Conservation (phyloP, 2,329 filamentous ascomycete species). For the Penicillium brasilianum region DNA sequence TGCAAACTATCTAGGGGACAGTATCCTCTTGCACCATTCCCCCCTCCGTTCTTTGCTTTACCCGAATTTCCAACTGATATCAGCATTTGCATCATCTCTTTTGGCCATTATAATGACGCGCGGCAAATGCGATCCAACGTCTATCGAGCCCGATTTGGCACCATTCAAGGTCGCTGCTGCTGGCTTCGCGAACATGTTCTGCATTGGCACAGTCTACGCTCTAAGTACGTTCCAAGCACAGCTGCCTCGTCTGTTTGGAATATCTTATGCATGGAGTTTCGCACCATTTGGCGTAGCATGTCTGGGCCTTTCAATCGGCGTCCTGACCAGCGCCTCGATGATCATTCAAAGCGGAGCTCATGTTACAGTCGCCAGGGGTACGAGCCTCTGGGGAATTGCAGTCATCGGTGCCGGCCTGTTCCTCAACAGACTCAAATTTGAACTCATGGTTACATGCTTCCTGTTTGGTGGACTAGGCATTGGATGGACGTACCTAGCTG, state of each 20-base stretch:
- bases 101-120: neutral
- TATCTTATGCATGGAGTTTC: neutral
- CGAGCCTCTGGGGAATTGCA: neutral
- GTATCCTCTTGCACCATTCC: neutral
- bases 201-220: neutral
- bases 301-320: neutral
- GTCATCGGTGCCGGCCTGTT: neutral
- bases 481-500: conserved; percentile 6
- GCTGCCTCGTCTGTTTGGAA: neutral
- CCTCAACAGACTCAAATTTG: neutral
- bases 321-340: neutral
- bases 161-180: neutral
- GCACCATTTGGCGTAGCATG: neutral
- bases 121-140: neutral
- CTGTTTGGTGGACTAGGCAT: conserved; percentile 3
- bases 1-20: no score
- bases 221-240: neutral
- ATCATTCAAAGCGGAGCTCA: neutral
- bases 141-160: neutral
- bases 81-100: neutral
- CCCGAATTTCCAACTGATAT: neutral
- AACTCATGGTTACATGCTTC: neutral
- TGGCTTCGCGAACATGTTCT: neutral
- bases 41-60: neutral
- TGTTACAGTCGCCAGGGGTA: neutral